Evolutionary conservation across 768 basidiomycete species (phyloP), one percentile per base, ranked within the genome.

Genomic region (Butyriboletus loyo): DNA sequence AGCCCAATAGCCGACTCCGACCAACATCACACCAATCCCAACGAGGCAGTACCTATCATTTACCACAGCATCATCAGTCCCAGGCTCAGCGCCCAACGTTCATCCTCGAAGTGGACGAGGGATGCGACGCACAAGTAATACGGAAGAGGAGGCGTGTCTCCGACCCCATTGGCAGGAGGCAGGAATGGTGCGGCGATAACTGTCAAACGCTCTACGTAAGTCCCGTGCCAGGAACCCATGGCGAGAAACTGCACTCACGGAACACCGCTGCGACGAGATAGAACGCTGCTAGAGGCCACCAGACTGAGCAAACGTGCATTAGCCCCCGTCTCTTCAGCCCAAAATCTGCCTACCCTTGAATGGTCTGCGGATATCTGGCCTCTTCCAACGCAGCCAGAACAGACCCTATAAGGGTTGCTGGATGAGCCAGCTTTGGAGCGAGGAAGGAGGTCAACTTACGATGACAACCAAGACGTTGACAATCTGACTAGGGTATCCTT

Each of bases 101-200:
- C 11, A 6, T n/a, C 15, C 30, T 22, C 31, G 19, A 14, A 21
- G 6, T 3, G 4, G 25, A 83, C 65, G 11, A 81, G 65, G 11
- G 13, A 11, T 39, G 7, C n/a, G 15, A 54, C 56, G 14, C 52
- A 77, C 75, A 84, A 57, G 58, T 82, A 84, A 54, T 83, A 84
- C 1, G 83, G 81, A n/a, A 84, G 62, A 11, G 83, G 80, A 10
- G 81, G 81, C 1, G 82, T 83, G 56, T 85, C 82, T 14, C 83
- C 83, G 1, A 80, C 73, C 8, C 75, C 73, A 53, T 79, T 79
- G 0, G 79, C 70, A 5, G 83, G 83, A 21, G 60, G 75, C 1
- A 84, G 39, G 70, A 81, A 84, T 0, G 83, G 83, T 1, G 77
- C 77, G 15, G 83, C 61, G 7, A 84, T 68, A 7, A 85, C 82